Conservation (phyloP, 768 basidiomycete genomes). For the Hysterangium stoloniferum region DNA sequence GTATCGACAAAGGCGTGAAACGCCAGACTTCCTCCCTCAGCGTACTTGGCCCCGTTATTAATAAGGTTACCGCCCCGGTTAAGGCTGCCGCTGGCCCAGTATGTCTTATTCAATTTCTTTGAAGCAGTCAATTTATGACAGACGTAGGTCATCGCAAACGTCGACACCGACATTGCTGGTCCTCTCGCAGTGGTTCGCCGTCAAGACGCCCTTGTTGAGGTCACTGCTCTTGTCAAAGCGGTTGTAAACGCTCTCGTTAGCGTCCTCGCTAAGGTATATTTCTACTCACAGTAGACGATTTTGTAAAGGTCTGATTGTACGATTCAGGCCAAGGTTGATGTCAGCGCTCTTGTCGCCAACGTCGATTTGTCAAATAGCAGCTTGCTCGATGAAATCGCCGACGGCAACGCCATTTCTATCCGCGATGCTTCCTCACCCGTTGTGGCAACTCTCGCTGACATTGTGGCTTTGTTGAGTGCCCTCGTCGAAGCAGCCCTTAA, state of each 20-base stretch:
- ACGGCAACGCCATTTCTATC: neutral
- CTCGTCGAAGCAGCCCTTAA: neutral
- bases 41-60: too few relatives aligned
- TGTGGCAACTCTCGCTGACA: neutral
- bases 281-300: neutral
- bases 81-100: too few relatives aligned
- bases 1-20: too few relatives aligned
- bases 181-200: too few relatives aligned
- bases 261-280: neutral
- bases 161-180: too few relatives aligned
- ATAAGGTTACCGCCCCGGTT: too few relatives aligned
- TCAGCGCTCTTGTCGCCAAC: neutral
- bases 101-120: too few relatives aligned
- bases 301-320: neutral
- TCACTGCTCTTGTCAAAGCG: neutral
- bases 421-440: neutral
- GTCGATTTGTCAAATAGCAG: neutral
- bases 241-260: neutral
- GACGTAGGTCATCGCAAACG: too few relatives aligned
- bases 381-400: neutral
- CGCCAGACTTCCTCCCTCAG: too few relatives aligned
- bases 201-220: neutral
- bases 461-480: neutral
- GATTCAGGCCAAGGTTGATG: neutral
- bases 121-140: too few relatives aligned